Evolutionary conservation across 345 rosid species (phyloP).

Genomic region (Eucalyptus dawsonii): DNA sequence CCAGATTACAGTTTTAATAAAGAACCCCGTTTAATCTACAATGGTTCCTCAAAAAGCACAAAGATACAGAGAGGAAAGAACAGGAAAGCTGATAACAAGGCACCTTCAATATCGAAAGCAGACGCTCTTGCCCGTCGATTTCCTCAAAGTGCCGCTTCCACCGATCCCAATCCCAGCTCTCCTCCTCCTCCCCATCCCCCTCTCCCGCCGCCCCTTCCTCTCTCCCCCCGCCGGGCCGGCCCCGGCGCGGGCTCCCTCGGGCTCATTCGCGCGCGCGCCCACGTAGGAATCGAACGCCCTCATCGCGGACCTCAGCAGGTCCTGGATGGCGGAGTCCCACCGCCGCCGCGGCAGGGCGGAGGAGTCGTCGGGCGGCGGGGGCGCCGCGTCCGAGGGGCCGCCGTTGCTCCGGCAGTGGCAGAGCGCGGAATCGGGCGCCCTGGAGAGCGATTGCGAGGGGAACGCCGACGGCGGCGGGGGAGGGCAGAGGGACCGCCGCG

Average conservation of each 20-base stretch:
- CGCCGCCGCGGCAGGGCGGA: neutral
- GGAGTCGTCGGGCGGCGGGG: slow-evolving; percentile 4
- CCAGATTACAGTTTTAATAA: neutral
- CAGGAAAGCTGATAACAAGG: neutral
- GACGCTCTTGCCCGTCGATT: slow-evolving; percentile 74
- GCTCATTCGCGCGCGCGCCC: slow-evolving; percentile 10
- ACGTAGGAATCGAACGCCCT: slow-evolving; percentile 43
- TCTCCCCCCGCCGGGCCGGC: neutral
- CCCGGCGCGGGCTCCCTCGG: neutral
- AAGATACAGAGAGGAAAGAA: neutral
- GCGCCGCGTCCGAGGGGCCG: slow-evolving; percentile 8
- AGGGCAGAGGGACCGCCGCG: slow-evolving; percentile 1
- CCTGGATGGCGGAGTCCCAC: slow-evolving; percentile 55
- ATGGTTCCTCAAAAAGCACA: neutral
- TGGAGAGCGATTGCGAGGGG: neutral
- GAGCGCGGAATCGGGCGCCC: slow-evolving; percentile 18
- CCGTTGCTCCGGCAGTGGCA: slow-evolving; percentile 29
- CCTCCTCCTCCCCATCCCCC: slow-evolving; percentile 6
- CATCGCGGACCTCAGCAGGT: slow-evolving; percentile 31
- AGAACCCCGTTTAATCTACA: neutral
- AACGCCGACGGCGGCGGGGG: slow-evolving; percentile 7
- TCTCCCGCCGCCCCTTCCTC: neutral
- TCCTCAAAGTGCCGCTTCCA: slow-evolving; percentile 80
- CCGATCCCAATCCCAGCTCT: slow-evolving; percentile 82
- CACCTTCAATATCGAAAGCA: slow-evolving; percentile 69